Percentiles rank a stretch among this genome's conserved stretches.
Conservation (phyloP, 1,284 basidiomycete species). For the Erythrobasidium hasegawianum region DNA sequence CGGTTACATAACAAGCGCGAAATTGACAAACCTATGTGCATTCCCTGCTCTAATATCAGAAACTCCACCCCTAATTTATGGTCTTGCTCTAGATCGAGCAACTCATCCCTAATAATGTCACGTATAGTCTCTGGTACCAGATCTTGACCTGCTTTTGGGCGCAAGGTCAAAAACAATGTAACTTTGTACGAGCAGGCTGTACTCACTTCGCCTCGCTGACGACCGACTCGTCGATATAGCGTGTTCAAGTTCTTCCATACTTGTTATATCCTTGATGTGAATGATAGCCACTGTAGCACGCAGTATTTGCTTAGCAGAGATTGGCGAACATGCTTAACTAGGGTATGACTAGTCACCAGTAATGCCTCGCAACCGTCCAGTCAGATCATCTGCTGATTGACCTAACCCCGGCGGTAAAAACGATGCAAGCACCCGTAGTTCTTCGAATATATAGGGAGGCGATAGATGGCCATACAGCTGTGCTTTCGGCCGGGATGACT, state of each 20-base stretch:
- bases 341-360: too few species aligned
- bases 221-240: slow-evolving; percentile 1
- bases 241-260: slow-evolving; percentile 5
- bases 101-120: slow-evolving; percentile 8
- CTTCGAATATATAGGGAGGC: slow-evolving; percentile 65
- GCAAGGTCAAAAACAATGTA: too few species aligned
- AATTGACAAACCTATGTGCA: slow-evolving; percentile 18
- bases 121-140: slow-evolving; percentile 14
- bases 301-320: too few species aligned
- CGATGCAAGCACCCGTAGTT: slow-evolving; percentile 61
- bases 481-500: slow-evolving; percentile 58
- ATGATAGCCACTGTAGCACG: slow-evolving; percentile 69
- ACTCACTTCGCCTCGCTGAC: too few species aligned
- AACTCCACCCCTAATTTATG: slow-evolving; percentile 18
- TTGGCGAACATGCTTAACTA: too few species aligned
- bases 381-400: slow-evolving; percentile 54
- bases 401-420: slow-evolving; percentile 34
- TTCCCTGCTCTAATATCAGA: slow-evolving; percentile 32
- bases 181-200: too few species aligned
- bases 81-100: slow-evolving; percentile 7
- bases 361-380: slow-evolving; percentile 58
- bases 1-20: too few species aligned
- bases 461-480: slow-evolving; percentile 70
- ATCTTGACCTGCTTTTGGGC: neutral
- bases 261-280: slow-evolving; percentile 67